Conservation (phyloP, 371 early-diverging fungal species). For the Rhizomucor miehei region DNA sequence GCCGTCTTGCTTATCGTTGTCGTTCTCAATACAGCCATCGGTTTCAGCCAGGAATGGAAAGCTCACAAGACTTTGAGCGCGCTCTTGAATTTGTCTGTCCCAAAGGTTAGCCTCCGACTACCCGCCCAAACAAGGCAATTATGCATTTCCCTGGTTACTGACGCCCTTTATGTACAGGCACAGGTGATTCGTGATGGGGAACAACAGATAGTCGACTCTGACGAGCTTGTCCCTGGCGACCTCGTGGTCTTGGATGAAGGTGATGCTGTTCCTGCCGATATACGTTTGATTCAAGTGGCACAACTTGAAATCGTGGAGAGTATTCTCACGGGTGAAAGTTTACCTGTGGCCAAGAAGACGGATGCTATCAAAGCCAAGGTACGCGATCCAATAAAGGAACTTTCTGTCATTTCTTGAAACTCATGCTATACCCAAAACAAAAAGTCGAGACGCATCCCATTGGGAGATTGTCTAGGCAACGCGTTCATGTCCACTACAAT, state of each 20-base stretch:
- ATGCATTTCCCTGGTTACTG: constrained; percentile 37
- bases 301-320: constrained; percentile 86
- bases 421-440: neutral
- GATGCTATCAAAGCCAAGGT: constrained; percentile 45
- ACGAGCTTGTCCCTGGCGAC: constrained; percentile 87
- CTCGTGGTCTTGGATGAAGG: constrained; percentile 85
- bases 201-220: constrained; percentile 65
- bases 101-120: constrained; percentile 46
- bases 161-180: constrained; percentile 66
- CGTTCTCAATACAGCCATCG: constrained; percentile 81
- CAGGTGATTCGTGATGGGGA: constrained; percentile 83
- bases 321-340: constrained; percentile 83
- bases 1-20: constrained; percentile 82
- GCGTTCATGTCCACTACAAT: constrained; percentile 75
- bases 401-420: too few relatives aligned
- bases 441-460: constrained; percentile 53
- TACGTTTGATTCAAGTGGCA: constrained; percentile 77
- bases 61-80: constrained; percentile 91
- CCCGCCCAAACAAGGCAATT: neutral
- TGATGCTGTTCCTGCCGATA: constrained; percentile 89
- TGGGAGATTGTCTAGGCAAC: constrained; percentile 69
- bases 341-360: constrained; percentile 68
- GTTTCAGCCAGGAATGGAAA: constrained; percentile 89
- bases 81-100: constrained; percentile 80
- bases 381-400: too few relatives aligned